Evolutionary conservation across 192 early-diverging fungal genomes (phyloP).

Genomic region (Chytriomyces hyalinus): DNA sequence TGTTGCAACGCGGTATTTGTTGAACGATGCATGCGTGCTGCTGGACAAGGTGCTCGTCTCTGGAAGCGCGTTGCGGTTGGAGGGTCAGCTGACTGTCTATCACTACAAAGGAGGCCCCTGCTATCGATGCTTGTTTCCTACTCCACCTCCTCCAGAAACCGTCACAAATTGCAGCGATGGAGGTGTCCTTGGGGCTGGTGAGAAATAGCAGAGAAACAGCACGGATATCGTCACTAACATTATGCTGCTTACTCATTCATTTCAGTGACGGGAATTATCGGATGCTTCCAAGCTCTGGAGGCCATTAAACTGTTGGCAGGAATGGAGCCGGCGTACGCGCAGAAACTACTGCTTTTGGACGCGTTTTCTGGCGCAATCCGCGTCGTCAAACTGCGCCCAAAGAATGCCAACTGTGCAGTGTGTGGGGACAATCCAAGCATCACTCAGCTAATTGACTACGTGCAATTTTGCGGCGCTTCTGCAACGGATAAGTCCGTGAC

Average conservation of each 20-base stretch:
- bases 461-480: conserved; percentile 84
- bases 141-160: conserved; percentile 86
- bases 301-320: conserved; percentile 83
- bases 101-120: conserved; percentile 90
- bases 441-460: conserved; percentile 86
- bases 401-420: conserved; percentile 75
- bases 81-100: conserved; percentile 96
- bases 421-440: conserved; percentile 87
- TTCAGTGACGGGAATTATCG: conserved; percentile 89
- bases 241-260: background rate
- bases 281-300: conserved; percentile 89
- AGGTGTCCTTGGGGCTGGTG: conserved; percentile 89
- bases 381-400: conserved; percentile 75
- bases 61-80: conserved; percentile 86
- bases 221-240: background rate
- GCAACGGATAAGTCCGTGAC: conserved; percentile 68
- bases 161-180: conserved; percentile 90
- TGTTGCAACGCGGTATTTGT: conserved; percentile 90
- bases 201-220: background rate
- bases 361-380: conserved; percentile 77
- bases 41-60: conserved; percentile 82
- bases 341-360: conserved; percentile 81
- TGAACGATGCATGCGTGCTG: conserved; percentile 93
- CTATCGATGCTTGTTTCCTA: conserved; percentile 94
- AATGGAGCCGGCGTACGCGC: conserved; percentile 55